These are phyloP conservation scores for Casuarina glauca DNA, from an alignment of 306 rosid genomes.

Conservation along the genomic window DNA sequence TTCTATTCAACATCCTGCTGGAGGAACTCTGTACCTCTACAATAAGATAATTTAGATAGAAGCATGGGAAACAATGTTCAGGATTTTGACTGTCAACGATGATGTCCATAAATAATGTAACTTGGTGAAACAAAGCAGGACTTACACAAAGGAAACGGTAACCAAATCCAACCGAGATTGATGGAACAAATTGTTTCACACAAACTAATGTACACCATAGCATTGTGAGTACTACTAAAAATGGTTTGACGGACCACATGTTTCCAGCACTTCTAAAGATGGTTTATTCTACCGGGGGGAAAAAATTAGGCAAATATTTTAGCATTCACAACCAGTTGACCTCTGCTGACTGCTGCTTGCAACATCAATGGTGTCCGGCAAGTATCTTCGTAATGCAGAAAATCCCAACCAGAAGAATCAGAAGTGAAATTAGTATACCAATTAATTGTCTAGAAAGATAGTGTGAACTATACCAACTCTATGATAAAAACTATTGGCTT, in stretches of 20 bases:
- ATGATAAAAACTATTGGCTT: background rate
- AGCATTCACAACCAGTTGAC: constrained; percentile 92
- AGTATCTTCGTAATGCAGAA: constrained; percentile 57
- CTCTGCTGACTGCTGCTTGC: constrained; percentile 76
- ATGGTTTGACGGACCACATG: constrained; percentile 33
- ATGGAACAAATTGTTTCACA: constrained; percentile 46
- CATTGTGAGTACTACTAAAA: constrained; percentile 33
- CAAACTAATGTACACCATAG: constrained; percentile 54
- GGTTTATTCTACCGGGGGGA: constrained; percentile 38
- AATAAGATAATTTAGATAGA: background rate
- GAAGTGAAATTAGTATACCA: constrained; percentile 22
- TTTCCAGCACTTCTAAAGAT: constrained; percentile 33
- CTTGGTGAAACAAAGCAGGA: constrained; percentile 21
- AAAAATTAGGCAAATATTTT: constrained; percentile 41
- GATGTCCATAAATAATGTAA: constrained; percentile 25
- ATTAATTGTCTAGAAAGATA: constrained; percentile 1
- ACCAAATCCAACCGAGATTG: constrained; percentile 41
- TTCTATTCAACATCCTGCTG: background rate
- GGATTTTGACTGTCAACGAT: background rate
- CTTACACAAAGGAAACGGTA: constrained; percentile 37
- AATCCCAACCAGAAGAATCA: constrained; percentile 30
- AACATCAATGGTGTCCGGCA: constrained; percentile 97
- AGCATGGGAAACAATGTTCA: background rate
- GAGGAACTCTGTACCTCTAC: background rate
- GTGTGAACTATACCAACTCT: background rate